These are phyloP conservation scores for Hygrophila difformis DNA, from an alignment of 257 asterid genomes.

Conservation along the genomic window DNA sequence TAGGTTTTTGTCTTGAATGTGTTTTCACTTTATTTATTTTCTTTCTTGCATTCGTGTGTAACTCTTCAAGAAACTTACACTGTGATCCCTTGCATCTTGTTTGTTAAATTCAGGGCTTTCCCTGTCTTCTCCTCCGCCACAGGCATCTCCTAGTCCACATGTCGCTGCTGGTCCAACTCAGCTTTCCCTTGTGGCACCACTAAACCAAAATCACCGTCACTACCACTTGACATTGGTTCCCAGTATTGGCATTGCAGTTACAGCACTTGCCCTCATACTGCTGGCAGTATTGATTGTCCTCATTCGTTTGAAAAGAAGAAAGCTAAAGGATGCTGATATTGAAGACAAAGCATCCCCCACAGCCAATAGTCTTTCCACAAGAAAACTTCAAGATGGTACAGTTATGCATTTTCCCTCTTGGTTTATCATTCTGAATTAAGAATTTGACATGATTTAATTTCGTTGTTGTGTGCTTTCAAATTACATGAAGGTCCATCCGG, in stretches of 20 bases:
- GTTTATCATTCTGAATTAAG: slow-evolving; percentile 9
- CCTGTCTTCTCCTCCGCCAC: slow-evolving; percentile 41
- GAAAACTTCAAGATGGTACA: slow-evolving; percentile 66
- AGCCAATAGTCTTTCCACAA: slow-evolving; percentile 38
- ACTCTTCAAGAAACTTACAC: no score
- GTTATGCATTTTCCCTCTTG: slow-evolving; percentile 5
- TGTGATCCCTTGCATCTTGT: background rate
- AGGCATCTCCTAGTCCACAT: slow-evolving; percentile 43
- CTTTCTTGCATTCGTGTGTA: no score
- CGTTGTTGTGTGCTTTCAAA: slow-evolving; percentile 12
- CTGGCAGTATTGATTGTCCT: slow-evolving; percentile 51
- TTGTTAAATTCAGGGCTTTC: slow-evolving; percentile 33
- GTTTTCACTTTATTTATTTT: background rate
- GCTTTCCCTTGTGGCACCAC: slow-evolving; percentile 29
- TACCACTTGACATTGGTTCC: slow-evolving; percentile 57
- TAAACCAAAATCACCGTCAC: slow-evolving; percentile 36
- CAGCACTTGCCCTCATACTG: slow-evolving; percentile 40
- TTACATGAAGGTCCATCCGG: slow-evolving; percentile 55
- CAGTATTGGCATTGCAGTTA: slow-evolving; percentile 58
- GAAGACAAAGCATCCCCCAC: slow-evolving; percentile 33
- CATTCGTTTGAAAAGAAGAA: slow-evolving; percentile 51
- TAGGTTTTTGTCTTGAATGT: background rate
- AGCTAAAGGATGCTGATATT: slow-evolving; percentile 45
- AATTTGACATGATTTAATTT: slow-evolving; percentile 10
- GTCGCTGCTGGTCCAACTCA: slow-evolving; percentile 59